phyloP scores from a whole-genome alignment of 2,329 filamentous ascomycete genomes.

The Claviceps sp. region DNA sequence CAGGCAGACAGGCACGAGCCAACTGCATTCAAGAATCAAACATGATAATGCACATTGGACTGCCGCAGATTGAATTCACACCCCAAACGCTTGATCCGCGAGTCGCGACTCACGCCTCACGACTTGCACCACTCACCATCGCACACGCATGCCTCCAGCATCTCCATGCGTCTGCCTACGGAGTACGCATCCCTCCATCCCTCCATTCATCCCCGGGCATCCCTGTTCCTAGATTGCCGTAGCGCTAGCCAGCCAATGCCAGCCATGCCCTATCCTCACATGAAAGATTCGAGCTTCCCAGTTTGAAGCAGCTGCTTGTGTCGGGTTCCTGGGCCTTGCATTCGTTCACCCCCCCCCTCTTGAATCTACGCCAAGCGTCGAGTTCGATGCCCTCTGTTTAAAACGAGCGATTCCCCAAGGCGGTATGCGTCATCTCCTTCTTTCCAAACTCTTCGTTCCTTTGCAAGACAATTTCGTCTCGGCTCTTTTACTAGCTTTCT shows the following conservation, averaged over 20 bases:
- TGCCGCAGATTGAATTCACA: neutral
- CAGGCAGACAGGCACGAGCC: too few species aligned
- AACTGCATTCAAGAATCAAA: too few species aligned
- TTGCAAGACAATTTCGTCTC: neutral
- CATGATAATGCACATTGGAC: too few species aligned
- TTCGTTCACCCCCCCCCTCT: neutral
- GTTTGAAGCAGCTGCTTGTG: constrained; percentile 5
- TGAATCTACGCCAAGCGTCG: neutral
- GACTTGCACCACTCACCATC: neutral
- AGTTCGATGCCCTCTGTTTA: constrained; percentile 6
- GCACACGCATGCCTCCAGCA: neutral
- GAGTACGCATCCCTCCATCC: too few species aligned
- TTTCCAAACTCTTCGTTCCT: neutral
- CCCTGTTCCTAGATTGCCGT: constrained; percentile 6
- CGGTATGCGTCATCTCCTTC: neutral
- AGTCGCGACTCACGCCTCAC: neutral
- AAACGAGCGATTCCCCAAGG: constrained; percentile 2
- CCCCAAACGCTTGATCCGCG: neutral
- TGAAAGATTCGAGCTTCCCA: neutral
- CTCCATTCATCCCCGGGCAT: neutral
- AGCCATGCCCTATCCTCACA: constrained; percentile 10
- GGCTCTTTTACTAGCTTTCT: neutral
- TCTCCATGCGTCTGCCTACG: too few species aligned
- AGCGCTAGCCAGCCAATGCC: constrained; percentile 16
- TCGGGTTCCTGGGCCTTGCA: constrained; percentile 8